A percentile compares a stretch with the other conserved stretches of the same genome.
These are phyloP conservation scores for Pterocarpus macrocarpus DNA, from an alignment of 306 rosid species.

Conservation along the genomic window DNA sequence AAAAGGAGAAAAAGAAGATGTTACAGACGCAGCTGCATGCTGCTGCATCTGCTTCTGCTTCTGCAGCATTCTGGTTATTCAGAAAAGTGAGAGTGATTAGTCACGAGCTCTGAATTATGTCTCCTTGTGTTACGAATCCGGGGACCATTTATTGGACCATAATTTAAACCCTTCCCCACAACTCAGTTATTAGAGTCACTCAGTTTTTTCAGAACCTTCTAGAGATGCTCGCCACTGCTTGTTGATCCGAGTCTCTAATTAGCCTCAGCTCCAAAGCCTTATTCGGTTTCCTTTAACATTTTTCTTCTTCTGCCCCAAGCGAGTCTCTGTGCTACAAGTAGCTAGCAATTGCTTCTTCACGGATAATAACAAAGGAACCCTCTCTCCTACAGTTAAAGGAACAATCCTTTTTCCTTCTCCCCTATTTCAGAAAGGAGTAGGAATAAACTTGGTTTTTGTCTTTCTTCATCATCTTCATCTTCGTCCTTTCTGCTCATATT, in stretches of 20 bases:
- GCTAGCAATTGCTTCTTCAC: not conserved
- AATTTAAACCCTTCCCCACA: not conserved
- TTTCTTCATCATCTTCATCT: not conserved
- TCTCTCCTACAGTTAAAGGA: constrained; percentile 12
- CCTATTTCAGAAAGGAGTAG: constrained; percentile 19
- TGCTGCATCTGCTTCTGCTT: constrained; percentile 14
- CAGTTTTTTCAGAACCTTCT: constrained; percentile 35
- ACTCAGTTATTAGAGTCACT: constrained; percentile 19
- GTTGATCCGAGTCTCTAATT: constrained; percentile 34
- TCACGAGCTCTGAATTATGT: constrained; percentile 46
- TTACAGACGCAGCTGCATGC: constrained; percentile 21
- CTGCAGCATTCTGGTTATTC: constrained; percentile 36
- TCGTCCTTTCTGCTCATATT: constrained; percentile 9
- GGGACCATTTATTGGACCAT: constrained; percentile 66
- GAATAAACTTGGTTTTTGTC: not conserved
- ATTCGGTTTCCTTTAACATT: constrained; percentile 25
- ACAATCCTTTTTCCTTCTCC: constrained; percentile 20
- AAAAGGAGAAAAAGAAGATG: not conserved
- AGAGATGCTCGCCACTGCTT: constrained; percentile 55
- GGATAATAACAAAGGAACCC: constrained; percentile 29
- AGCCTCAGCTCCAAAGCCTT: constrained; percentile 33
- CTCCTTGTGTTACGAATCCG: constrained; percentile 51
- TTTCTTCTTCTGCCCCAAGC: constrained; percentile 4
- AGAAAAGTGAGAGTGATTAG: constrained; percentile 57
- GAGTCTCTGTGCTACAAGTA: not conserved